Percentiles rank a stretch among this genome's conserved stretches.
phyloP scores from a whole-genome alignment of 2,329 filamentous ascomycete genomes.

The Hirsutella rhossiliensis region DNA sequence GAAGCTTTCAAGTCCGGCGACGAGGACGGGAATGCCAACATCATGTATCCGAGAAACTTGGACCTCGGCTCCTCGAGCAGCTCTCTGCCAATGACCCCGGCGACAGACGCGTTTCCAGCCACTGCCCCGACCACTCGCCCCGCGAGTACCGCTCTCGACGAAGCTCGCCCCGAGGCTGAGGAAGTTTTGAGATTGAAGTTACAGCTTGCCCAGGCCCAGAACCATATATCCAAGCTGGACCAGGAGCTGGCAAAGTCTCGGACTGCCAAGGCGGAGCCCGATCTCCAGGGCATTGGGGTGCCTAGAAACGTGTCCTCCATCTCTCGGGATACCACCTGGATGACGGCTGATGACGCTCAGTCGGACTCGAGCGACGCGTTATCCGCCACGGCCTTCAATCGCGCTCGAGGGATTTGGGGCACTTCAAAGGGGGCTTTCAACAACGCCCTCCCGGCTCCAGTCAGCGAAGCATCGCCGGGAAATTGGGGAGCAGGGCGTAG shows the following conservation, averaged over 20 bases:
- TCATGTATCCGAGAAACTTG: conserved; percentile 20
- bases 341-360: conserved; percentile 38
- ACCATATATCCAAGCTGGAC: conserved; percentile 58
- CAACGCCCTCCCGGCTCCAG: conserved; percentile 20
- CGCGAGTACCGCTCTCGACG: conserved; percentile 36
- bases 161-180: conserved; percentile 28
- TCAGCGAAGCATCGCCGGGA: conserved; percentile 21
- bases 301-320: conserved; percentile 8
- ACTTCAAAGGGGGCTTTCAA: conserved; percentile 30
- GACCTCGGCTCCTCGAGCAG: conserved; percentile 41
- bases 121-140: conserved; percentile 38
- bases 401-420: conserved; percentile 44
- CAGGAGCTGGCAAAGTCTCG: conserved; percentile 57
- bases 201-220: conserved; percentile 59
- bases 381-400: conserved; percentile 38
- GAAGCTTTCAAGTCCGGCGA: conserved; percentile 34
- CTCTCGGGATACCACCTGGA: conserved; percentile 37
- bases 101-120: conserved; percentile 38
- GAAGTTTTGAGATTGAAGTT: conserved; percentile 58
- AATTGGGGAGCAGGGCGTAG: conserved; percentile 34
- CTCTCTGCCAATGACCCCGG: conserved; percentile 52
- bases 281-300: conserved; percentile 10
- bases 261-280: conserved; percentile 40
- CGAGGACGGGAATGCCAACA: conserved; percentile 14
- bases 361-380: conserved; percentile 45